phyloP scores from a whole-genome alignment of 2,329 filamentous ascomycete genomes.

The Calonectria henricotiae region DNA sequence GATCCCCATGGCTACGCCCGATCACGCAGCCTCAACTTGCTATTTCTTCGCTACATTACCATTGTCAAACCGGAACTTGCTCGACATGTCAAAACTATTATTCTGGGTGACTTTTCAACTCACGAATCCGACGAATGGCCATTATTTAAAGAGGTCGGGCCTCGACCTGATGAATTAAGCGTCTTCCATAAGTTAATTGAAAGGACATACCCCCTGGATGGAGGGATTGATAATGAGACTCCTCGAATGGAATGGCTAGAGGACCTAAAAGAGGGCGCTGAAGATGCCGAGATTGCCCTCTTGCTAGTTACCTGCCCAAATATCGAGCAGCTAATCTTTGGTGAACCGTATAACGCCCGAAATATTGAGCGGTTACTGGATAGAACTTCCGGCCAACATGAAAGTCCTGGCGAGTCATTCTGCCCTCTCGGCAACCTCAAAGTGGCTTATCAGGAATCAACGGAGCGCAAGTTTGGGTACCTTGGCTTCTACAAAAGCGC shows the following conservation, averaged over 20 bases:
- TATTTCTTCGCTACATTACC: slow-evolving; percentile 29
- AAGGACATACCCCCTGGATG: not conserved
- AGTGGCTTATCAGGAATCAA: slow-evolving; percentile 14
- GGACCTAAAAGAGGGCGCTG: not conserved
- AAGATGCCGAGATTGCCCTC: slow-evolving; percentile 20
- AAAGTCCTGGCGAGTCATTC: not conserved
- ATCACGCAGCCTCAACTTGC: slow-evolving; percentile 13
- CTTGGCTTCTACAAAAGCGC: not conserved
- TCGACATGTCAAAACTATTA: slow-evolving; percentile 10
- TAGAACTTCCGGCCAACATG: not conserved
- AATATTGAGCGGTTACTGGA: slow-evolving; percentile 6
- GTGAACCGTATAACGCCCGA: not conserved
- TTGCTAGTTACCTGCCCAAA: slow-evolving; percentile 7
- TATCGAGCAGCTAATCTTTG: slow-evolving; percentile 12
- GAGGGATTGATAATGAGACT: not conserved
- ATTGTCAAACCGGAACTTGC: slow-evolving; percentile 29
- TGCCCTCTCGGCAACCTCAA: slow-evolving; percentile 9
- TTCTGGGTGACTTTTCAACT: slow-evolving; percentile 11
- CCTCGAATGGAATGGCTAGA: slow-evolving; percentile 21
- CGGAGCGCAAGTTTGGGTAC: slow-evolving; percentile 14
- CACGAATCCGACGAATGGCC: not conserved
- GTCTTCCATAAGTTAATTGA: slow-evolving; percentile 6
- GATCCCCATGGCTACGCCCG: not conserved
- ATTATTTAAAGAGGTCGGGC: not conserved
- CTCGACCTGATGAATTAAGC: not conserved